phyloP scores from a whole-genome alignment of 108 stramenopile species.

The Cyclotella sp. region DNA sequence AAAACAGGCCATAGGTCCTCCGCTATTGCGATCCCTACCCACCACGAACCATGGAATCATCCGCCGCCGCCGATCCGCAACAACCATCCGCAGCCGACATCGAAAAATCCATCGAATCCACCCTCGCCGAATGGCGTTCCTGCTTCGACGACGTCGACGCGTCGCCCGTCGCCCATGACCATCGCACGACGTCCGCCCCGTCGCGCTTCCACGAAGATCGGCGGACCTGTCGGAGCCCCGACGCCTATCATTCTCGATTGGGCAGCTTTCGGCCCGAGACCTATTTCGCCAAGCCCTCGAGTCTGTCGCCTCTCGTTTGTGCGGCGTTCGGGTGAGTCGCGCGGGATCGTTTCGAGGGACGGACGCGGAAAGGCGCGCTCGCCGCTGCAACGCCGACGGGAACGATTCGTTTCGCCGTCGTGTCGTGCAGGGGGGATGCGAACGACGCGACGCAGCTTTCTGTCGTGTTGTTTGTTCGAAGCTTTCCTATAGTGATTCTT shows the following conservation, averaged over 20 bases:
- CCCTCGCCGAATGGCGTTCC: not conserved
- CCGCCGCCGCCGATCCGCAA: not conserved
- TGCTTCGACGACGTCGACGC: not conserved
- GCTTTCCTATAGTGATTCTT: slow-evolving; percentile 24
- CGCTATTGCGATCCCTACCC: no score
- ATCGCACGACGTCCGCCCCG: no score
- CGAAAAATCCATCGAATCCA: slow-evolving; percentile 8
- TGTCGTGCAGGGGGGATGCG: not conserved
- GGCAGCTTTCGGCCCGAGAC: slow-evolving; percentile 51
- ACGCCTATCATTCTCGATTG: slow-evolving; percentile 53
- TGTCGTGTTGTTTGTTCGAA: not conserved
- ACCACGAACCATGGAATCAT: not conserved
- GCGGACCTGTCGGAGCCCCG: slow-evolving; percentile 12
- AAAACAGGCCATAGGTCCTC: no score
- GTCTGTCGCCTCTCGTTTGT: slow-evolving; percentile 68
- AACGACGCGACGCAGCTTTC: no score
- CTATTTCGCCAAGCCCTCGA: slow-evolving; percentile 71
- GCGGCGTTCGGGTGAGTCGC: slow-evolving; percentile 71
- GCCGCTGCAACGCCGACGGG: not conserved
- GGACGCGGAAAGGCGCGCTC: not conserved
- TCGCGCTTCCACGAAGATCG: no score
- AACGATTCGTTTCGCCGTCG: not conserved
- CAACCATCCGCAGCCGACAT: not conserved
- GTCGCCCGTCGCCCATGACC: not conserved
- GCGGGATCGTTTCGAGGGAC: not conserved